These are phyloP conservation scores for Aspergillus cejpii DNA, from an alignment of 2,329 filamentous ascomycete genomes.

Conservation along the genomic window DNA sequence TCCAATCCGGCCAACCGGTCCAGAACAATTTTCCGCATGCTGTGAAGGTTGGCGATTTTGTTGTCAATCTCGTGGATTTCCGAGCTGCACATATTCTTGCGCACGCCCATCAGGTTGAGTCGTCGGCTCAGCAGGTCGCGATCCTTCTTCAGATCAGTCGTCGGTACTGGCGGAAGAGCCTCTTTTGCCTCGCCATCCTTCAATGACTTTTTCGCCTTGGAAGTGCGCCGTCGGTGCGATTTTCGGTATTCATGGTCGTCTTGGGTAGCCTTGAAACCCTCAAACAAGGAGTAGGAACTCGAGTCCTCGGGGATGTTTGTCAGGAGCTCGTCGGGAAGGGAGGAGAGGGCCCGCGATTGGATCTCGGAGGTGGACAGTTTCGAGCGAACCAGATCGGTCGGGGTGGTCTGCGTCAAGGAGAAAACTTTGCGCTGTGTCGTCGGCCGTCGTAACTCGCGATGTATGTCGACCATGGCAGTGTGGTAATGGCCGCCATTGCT, in stretches of 20 bases:
- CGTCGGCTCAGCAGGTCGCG: conserved; percentile 73
- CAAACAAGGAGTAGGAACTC: conserved; percentile 86
- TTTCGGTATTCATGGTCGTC: conserved; percentile 57
- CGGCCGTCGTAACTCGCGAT: conserved; percentile 79
- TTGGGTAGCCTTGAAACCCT: conserved; percentile 87
- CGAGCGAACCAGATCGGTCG: conserved; percentile 88
- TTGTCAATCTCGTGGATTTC: conserved; percentile 96
- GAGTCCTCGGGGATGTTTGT: conserved; percentile 79
- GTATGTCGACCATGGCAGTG: conserved; percentile 78
- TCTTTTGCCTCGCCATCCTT: conserved; percentile 53
- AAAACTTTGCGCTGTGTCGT: conserved; percentile 83
- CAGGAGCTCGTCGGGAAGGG: conserved; percentile 83
- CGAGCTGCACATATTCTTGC: conserved; percentile 95
- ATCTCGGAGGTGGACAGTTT: conserved; percentile 88
- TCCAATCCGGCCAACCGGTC: conserved; percentile 80
- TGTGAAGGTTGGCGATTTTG: conserved; percentile 88
- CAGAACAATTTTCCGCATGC: conserved; percentile 86
- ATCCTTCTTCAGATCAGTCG: conserved; percentile 68
- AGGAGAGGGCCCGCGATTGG: conserved; percentile 82
- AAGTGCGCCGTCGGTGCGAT: conserved; percentile 60
- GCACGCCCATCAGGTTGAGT: conserved; percentile 81
- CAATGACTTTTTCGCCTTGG: conserved; percentile 69
- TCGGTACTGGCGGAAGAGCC: conserved; percentile 56
- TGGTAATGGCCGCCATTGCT: conserved; percentile 63
- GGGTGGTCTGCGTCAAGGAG: conserved; percentile 80